Conservation (phyloP, 2,329 filamentous ascomycete species). For the Xenosphaeropsis pyriputrescens region DNA sequence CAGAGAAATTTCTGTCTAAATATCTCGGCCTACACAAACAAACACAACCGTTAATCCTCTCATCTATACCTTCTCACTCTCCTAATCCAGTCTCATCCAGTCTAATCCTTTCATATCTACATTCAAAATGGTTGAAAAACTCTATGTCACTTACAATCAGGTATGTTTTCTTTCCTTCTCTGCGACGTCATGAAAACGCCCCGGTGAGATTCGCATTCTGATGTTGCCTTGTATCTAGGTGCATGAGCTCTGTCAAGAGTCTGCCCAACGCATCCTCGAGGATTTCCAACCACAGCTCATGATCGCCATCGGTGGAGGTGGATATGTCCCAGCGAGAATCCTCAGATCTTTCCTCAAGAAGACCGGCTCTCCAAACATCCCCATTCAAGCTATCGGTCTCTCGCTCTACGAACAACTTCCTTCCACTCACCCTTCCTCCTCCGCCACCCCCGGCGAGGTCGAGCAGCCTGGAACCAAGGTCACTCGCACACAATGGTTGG, state of each 20-base stretch:
- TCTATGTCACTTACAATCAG: slow-evolving; percentile 88
- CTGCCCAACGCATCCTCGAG: slow-evolving; percentile 66
- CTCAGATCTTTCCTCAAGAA: slow-evolving; percentile 94
- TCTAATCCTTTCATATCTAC: no score
- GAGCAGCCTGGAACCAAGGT: slow-evolving; percentile 86
- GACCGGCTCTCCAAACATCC: slow-evolving; percentile 79
- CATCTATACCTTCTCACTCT: no score
- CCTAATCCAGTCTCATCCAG: no score
- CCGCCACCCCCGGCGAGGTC: slow-evolving; percentile 23
- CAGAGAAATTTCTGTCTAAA: no score
- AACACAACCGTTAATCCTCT: no score
- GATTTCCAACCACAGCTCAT: slow-evolving; percentile 89
- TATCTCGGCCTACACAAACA: no score
- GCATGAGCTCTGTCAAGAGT: slow-evolving; percentile 89
- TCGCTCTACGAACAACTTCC: slow-evolving; percentile 85
- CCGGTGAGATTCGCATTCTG: slow-evolving; percentile 1
- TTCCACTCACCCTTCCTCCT: slow-evolving; percentile 34
- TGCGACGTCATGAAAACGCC: slow-evolving; percentile 2
- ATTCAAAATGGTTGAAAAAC: slow-evolving; percentile 61
- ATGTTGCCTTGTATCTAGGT: slow-evolving; percentile 40
- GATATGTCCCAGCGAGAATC: slow-evolving; percentile 93
- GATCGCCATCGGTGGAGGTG: slow-evolving; percentile 95
- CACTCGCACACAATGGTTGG: slow-evolving; percentile 95
- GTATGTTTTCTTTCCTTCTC: slow-evolving; percentile 30
- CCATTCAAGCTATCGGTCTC: slow-evolving; percentile 96